These are phyloP conservation scores for Pichia kudriavzevii DNA, from an alignment of 1,139 yeast species.

Conservation along the genomic window DNA sequence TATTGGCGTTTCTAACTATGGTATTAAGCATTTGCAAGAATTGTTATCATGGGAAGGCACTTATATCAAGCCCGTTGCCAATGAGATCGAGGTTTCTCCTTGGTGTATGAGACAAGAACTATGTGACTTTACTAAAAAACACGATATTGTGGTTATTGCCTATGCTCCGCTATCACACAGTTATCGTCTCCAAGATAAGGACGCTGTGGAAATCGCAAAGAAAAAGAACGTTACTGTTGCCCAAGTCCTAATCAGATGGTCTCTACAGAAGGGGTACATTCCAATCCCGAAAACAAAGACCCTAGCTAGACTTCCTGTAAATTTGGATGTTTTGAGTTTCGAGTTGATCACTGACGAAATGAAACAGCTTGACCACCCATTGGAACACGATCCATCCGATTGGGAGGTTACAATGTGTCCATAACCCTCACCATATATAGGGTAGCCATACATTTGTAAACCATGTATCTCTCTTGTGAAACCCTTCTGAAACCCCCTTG, in stretches of 20 bases:
- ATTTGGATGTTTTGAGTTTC: slow-evolving; percentile 35
- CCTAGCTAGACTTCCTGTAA: slow-evolving; percentile 39
- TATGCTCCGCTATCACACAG: slow-evolving; percentile 69
- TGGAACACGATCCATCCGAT: slow-evolving; percentile 59
- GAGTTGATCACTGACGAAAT: slow-evolving; percentile 43
- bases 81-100: slow-evolving; percentile 68
- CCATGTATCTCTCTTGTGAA: too few relatives aligned
- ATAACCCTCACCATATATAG: too few relatives aligned
- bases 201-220: slow-evolving; percentile 33
- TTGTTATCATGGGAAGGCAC: slow-evolving; percentile 46
- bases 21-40: slow-evolving; percentile 53
- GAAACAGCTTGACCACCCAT: slow-evolving; percentile 38
- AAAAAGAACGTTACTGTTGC: slow-evolving; percentile 32
- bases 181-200: slow-evolving; percentile 41
- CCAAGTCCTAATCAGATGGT: slow-evolving; percentile 43
- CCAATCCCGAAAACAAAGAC: slow-evolving; percentile 68
- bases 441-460: too few relatives aligned
- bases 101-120: slow-evolving; percentile 67
- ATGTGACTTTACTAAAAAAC: slow-evolving; percentile 43
- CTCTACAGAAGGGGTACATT: slow-evolving; percentile 53
- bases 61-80: slow-evolving; percentile 48
- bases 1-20: slow-evolving; percentile 68
- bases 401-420: slow-evolving; percentile 43
- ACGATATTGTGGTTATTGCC: slow-evolving; percentile 55
- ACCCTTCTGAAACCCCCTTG: too few relatives aligned